Conservation (phyloP, 768 basidiomycete genomes). For the Fomitopsis pulvina region DNA sequence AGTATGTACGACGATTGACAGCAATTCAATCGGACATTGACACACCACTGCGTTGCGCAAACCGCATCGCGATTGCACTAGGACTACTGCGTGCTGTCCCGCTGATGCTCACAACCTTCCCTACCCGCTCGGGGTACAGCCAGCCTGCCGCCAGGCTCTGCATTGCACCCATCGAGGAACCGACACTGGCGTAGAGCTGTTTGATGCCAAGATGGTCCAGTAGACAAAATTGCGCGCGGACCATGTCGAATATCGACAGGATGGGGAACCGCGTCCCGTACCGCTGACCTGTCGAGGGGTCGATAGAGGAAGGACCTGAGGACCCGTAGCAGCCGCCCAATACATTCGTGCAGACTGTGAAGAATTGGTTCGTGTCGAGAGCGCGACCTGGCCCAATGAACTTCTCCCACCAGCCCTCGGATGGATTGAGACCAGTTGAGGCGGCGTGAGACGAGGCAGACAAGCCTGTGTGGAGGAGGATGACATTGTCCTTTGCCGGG, state of each 20-base stretch:
- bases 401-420: conserved; percentile 97
- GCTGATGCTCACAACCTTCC: conserved; percentile 89
- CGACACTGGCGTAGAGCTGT: conserved; percentile 88
- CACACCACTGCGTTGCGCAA: conserved; percentile 92
- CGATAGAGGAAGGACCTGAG: conserved; percentile 85
- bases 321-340: conserved; percentile 97
- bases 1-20: neutral
- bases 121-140: conserved; percentile 83
- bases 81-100: conserved; percentile 92
- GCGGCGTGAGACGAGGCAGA: conserved; percentile 95
- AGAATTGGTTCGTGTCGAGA: conserved; percentile 89
- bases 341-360: conserved; percentile 93
- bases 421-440: conserved; percentile 65
- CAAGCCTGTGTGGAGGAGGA: conserved; percentile 92
- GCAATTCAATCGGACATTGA: conserved; percentile 9
- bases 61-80: conserved; percentile 90
- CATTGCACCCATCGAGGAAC: conserved; percentile 97
- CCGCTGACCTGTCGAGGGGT: conserved; percentile 57
- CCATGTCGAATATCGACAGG: conserved; percentile 95
- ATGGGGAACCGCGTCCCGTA: conserved; percentile 93
- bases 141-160: conserved; percentile 95
- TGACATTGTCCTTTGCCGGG: conserved; percentile 72
- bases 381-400: conserved; percentile 96
- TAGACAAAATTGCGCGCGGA: conserved; percentile 82
- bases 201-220: conserved; percentile 81